Evolutionary conservation across 2,329 filamentous ascomycete genomes (phyloP).

Genomic region (Hypomyces perniciosus): DNA sequence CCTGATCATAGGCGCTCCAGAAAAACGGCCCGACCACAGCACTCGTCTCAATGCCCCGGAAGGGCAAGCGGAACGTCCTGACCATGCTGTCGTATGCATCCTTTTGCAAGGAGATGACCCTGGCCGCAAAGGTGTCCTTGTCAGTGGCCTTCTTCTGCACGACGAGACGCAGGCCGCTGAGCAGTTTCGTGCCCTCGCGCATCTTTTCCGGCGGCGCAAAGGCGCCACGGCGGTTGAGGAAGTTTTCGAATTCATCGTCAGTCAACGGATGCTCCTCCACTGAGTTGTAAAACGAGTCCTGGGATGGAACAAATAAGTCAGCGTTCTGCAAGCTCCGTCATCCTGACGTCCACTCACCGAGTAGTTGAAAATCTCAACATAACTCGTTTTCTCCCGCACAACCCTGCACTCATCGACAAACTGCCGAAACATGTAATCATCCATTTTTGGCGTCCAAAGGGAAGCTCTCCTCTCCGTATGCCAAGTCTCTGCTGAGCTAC

Average conservation of each 20-base stretch:
- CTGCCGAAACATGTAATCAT: constrained; percentile 51
- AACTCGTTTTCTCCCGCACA: constrained; percentile 47
- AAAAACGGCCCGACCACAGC: constrained; percentile 59
- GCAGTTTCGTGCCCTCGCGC: constrained; percentile 36
- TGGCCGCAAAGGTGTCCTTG: constrained; percentile 51
- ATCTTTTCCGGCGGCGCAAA: constrained; percentile 42
- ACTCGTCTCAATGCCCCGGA: constrained; percentile 52
- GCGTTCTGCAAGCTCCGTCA: too few relatives aligned
- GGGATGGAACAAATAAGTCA: too few relatives aligned
- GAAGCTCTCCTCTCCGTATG: not conserved
- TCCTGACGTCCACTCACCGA: constrained; percentile 36
- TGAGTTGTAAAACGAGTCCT: constrained; percentile 46
- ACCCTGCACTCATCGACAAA: constrained; percentile 43
- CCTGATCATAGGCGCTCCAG: constrained; percentile 52
- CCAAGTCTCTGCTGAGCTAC: too few relatives aligned
- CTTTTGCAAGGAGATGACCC: constrained; percentile 48
- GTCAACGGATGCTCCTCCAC: constrained; percentile 47
- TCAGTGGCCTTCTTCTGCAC: constrained; percentile 51
- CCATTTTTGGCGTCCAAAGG: constrained; percentile 35
- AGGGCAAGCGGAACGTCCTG: constrained; percentile 46
- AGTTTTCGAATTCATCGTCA: constrained; percentile 53
- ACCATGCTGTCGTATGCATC: constrained; percentile 51
- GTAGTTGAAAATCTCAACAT: constrained; percentile 55
- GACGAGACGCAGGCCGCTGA: constrained; percentile 48
- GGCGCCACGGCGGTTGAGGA: constrained; percentile 48